Evolutionary conservation across 495 filamentous ascomycete species (phyloP).

Genomic region (Parathielavia hyrcaniae): DNA sequence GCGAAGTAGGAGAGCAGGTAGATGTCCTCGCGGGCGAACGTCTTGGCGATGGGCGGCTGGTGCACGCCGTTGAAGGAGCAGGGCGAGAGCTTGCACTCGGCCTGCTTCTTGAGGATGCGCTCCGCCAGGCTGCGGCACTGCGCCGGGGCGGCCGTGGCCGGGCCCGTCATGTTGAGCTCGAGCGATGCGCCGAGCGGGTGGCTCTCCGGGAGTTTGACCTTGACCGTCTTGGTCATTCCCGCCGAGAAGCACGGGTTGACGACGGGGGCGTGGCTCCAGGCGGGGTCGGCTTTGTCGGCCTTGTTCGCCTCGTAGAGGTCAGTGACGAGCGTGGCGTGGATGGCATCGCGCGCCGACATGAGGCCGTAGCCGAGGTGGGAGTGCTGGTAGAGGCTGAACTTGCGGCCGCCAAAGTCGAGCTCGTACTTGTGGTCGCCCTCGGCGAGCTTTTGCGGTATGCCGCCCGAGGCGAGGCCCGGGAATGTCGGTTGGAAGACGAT

Average conservation of each 20-base stretch:
- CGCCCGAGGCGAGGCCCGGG: constrained; percentile 57
- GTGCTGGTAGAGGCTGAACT: constrained; percentile 96
- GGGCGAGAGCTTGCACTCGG: constrained; percentile 70
- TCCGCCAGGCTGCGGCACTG: constrained; percentile 89
- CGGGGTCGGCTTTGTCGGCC: constrained; percentile 27
- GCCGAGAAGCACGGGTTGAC: constrained; percentile 84
- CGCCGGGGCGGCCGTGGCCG: constrained; percentile 61
- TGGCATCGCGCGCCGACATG: constrained; percentile 83
- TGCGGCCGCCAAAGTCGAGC: constrained; percentile 79
- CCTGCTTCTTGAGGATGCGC: constrained; percentile 82
- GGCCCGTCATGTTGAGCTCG: constrained; percentile 85
- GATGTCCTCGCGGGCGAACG: constrained; percentile 84
- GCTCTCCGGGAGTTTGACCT: constrained; percentile 55
- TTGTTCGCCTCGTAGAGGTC: constrained; percentile 50
- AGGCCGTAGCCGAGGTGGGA: constrained; percentile 96
- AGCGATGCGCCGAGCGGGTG: constrained; percentile 56
- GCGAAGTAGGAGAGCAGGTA: constrained; percentile 98
- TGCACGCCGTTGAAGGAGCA: constrained; percentile 98
- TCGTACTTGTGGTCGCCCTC: constrained; percentile 96
- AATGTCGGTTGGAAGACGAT: constrained; percentile 98
- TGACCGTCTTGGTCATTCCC: constrained; percentile 62
- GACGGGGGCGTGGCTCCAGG: constrained; percentile 60
- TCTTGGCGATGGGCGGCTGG: constrained; percentile 87
- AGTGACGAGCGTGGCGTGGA: constrained; percentile 67
- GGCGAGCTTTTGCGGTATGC: constrained; percentile 80